phyloP scores from a whole-genome alignment of 768 basidiomycete genomes.

The Leccinellum luteum region DNA sequence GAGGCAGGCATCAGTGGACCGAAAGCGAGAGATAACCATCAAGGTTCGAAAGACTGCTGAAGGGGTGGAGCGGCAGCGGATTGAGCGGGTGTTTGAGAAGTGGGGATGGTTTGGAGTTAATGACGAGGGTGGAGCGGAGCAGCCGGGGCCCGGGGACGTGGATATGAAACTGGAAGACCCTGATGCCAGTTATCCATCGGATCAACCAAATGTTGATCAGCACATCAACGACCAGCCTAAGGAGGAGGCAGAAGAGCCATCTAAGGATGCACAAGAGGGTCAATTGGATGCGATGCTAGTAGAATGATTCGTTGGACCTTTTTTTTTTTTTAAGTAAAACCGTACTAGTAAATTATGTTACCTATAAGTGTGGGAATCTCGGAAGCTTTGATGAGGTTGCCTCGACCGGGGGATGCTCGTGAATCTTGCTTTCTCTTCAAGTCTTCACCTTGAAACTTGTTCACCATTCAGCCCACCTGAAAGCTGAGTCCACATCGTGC shows the following conservation, averaged over 20 bases:
- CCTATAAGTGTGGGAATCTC: conserved; percentile 13
- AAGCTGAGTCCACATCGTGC: not conserved
- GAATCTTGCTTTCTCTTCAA: not conserved
- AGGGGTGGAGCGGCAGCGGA: conserved; percentile 67
- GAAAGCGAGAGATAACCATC: conserved; percentile 47
- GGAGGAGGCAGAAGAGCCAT: conserved; percentile 3
- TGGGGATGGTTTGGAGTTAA: conserved; percentile 53
- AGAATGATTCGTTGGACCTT: not conserved
- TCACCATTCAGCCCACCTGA: not conserved
- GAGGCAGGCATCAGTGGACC: conserved; percentile 39
- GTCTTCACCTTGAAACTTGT: not conserved
- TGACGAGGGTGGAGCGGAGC: conserved; percentile 1
- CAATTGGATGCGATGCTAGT: conserved; percentile 18
- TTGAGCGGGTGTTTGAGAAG: conserved; percentile 64
- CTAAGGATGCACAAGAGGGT: conserved; percentile 1
- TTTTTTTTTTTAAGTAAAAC: not conserved
- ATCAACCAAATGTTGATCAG: conserved; percentile 5
- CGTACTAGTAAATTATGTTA: not conserved
- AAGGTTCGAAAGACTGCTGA: conserved; percentile 55
- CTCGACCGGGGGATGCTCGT: not conserved
- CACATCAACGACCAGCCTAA: conserved; percentile 2
- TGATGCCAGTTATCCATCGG: conserved; percentile 1
- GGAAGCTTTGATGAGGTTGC: not conserved
- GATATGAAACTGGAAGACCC: conserved; percentile 31
- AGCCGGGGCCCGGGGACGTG: conserved; percentile 13